Evolutionary conservation across 345 rosid species (phyloP).

Genomic region (Punica granatum): DNA sequence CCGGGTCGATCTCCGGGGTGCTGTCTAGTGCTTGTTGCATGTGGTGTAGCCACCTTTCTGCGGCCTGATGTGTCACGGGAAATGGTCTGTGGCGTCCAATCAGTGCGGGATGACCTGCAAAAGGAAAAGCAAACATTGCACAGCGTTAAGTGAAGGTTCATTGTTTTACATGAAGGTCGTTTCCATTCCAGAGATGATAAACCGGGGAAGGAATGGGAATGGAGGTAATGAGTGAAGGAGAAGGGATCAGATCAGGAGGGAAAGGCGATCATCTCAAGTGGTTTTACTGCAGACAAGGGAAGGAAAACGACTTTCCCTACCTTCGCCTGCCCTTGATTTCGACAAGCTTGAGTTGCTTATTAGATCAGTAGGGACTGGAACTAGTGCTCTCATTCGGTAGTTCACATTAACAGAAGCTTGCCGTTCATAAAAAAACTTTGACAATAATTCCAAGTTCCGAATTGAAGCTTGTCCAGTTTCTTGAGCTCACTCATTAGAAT

Average conservation of each 20-base stretch:
- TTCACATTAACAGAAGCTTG: background rate
- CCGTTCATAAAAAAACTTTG: background rate
- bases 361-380: background rate
- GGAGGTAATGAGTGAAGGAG: too few species aligned
- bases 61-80: constrained; percentile 77
- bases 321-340: too few species aligned
- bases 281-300: too few species aligned
- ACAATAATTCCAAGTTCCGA: background rate
- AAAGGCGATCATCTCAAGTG: background rate
- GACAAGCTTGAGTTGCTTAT: background rate
- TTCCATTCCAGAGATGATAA: background rate
- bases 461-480: background rate
- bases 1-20: constrained; percentile 52
- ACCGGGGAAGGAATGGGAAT: background rate
- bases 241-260: background rate
- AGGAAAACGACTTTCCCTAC: too few species aligned
- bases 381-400: background rate
- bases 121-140: background rate
- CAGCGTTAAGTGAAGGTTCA: background rate
- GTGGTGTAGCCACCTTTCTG: constrained; percentile 80
- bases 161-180: too few species aligned
- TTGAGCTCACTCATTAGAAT: background rate
- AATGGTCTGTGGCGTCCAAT: constrained; percentile 85
- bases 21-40: constrained; percentile 76
- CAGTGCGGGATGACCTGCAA: constrained; percentile 77